phyloP scores from a whole-genome alignment of 2,329 filamentous ascomycete species.

The Xylariaceae sp. region DNA sequence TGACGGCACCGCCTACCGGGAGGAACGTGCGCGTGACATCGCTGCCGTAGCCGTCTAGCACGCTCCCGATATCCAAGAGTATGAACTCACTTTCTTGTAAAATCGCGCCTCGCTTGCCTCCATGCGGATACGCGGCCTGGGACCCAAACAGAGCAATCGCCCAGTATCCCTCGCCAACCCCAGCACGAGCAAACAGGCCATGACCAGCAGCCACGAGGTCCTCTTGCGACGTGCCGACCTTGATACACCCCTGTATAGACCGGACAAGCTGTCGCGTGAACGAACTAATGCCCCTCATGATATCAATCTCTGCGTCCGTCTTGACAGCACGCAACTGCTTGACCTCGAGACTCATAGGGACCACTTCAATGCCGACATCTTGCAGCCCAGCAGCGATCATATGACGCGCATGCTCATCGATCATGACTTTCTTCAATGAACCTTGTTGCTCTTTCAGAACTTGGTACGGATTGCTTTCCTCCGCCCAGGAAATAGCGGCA shows the following conservation, averaged over 20 bases:
- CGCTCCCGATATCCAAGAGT: constrained; percentile 30
- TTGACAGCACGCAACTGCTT: constrained; percentile 28
- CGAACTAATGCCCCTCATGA: constrained; percentile 27
- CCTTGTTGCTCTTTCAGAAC: constrained; percentile 18
- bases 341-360: constrained; percentile 27
- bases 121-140: constrained; percentile 30
- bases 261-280: constrained; percentile 30
- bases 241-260: constrained; percentile 27
- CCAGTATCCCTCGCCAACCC: constrained; percentile 28
- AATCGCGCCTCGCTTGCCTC: constrained; percentile 27
- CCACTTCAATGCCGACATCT: constrained; percentile 25
- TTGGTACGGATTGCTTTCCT: constrained; percentile 28
- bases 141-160: constrained; percentile 31
- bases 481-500: constrained; percentile 27
- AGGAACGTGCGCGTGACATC: constrained; percentile 31
- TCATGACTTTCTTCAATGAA: constrained; percentile 26
- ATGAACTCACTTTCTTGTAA: constrained; percentile 28
- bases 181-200: constrained; percentile 25
- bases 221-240: constrained; percentile 27
- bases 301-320: constrained; percentile 27
- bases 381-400: constrained; percentile 31
- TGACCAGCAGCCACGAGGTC: constrained; percentile 19
- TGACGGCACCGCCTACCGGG: constrained; percentile 20
- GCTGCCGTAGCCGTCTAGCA: constrained; percentile 29
- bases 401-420: constrained; percentile 30